Evolutionary conservation across 1,284 basidiomycete species (phyloP).

Genomic region (Flammula alnicola): DNA sequence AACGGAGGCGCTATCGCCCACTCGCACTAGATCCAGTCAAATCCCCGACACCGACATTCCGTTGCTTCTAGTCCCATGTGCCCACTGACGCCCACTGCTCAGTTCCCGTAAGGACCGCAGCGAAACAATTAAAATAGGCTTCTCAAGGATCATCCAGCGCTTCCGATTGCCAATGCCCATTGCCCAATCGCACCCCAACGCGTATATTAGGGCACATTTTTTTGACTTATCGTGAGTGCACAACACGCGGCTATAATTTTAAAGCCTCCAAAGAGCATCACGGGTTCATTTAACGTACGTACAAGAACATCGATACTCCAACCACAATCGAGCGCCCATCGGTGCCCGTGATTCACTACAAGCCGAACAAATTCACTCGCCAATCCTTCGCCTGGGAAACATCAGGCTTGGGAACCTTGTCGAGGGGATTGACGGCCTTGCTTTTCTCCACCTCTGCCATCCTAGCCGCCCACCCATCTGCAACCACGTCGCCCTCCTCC

Average conservation of each 20-base stretch:
- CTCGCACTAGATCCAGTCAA: neutral
- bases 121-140: too few relatives aligned
- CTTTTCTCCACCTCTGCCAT: constrained; percentile 65
- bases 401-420: constrained; percentile 64
- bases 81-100: neutral
- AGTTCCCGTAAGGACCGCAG: too few relatives aligned
- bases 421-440: constrained; percentile 53
- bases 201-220: too few relatives aligned
- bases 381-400: constrained; percentile 49
- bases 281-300: too few relatives aligned
- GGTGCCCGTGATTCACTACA: constrained; percentile 22
- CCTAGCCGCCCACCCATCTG: constrained; percentile 59
- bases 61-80: too few relatives aligned
- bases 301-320: too few relatives aligned
- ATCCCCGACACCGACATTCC: neutral
- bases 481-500: constrained; percentile 28
- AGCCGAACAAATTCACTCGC: constrained; percentile 51
- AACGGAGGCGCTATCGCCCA: constrained; percentile 3
- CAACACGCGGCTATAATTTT: too few relatives aligned
- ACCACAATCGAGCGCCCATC: neutral
- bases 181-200: too few relatives aligned
- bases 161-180: too few relatives aligned
- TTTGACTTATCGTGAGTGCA: too few relatives aligned
- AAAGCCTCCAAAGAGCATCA: too few relatives aligned
- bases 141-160: too few relatives aligned